These are phyloP conservation scores for Achaetomiella virescens DNA, from an alignment of 495 filamentous ascomycete species.

Conservation along the genomic window DNA sequence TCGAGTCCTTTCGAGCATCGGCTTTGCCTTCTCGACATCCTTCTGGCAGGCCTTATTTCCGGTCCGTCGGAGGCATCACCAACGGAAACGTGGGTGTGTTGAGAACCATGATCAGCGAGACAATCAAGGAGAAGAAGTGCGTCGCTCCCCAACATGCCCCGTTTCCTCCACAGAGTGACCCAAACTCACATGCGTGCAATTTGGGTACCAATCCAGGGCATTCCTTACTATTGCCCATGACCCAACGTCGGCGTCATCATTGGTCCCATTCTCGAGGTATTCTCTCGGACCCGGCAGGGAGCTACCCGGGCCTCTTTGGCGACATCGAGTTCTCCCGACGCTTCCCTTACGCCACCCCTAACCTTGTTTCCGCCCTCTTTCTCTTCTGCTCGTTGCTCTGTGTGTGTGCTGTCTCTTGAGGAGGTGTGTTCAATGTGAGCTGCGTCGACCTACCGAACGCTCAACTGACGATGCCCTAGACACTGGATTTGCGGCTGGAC, in stretches of 20 bases:
- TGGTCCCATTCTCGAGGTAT: constrained; percentile 68
- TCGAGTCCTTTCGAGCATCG: constrained; percentile 58
- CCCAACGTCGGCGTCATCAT: constrained; percentile 70
- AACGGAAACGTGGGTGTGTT: constrained; percentile 82
- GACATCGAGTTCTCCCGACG: constrained; percentile 59
- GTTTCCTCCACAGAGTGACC: neutral
- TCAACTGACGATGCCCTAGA: constrained; percentile 35
- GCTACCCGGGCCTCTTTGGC: constrained; percentile 63
- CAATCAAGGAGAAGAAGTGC: constrained; percentile 54
- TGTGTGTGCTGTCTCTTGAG: constrained; percentile 62
- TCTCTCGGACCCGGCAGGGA: constrained; percentile 65
- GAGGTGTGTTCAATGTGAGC: constrained; percentile 45
- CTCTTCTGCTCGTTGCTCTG: constrained; percentile 48
- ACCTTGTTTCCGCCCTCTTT: constrained; percentile 65
- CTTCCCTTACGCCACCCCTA: constrained; percentile 72
- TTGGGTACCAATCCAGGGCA: constrained; percentile 53
- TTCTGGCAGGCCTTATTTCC: constrained; percentile 70
- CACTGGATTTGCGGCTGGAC: constrained; percentile 43
- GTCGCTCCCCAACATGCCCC: neutral
- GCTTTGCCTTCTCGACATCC: constrained; percentile 71
- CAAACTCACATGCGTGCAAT: constrained; percentile 9
- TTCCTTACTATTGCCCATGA: constrained; percentile 67
- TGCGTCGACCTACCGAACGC: neutral
- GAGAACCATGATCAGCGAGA: constrained; percentile 75
- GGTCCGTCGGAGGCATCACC: constrained; percentile 65